Conservation (phyloP, 352 stramenopile species). For the Phytopythium oedochilum region DNA sequence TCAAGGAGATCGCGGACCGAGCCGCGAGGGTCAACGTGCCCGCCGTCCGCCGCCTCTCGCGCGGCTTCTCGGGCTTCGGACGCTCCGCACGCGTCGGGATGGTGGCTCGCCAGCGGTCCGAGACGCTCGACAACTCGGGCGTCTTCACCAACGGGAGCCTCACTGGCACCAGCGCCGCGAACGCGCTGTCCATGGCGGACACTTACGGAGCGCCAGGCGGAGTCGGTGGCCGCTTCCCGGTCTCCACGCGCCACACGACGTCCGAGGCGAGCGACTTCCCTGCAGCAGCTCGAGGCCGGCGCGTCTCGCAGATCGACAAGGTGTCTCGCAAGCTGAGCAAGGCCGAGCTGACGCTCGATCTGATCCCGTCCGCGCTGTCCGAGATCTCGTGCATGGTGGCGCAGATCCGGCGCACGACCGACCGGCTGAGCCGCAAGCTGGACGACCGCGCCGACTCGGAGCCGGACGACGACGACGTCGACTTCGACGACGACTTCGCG, state of each 20-base stretch:
- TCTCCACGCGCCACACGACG: not conserved
- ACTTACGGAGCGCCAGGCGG: not conserved
- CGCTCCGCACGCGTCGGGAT: not conserved
- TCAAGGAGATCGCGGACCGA: slow-evolving; percentile 78
- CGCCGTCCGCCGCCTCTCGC: slow-evolving; percentile 20
- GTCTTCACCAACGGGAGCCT: not conserved
- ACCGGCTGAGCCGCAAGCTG: slow-evolving; percentile 43
- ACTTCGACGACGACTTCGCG: slow-evolving; percentile 29
- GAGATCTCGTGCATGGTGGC: slow-evolving; percentile 70
- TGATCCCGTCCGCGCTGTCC: slow-evolving; percentile 49
- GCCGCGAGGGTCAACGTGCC: slow-evolving; percentile 20
- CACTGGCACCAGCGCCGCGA: not conserved
- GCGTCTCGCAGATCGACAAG: slow-evolving; percentile 30
- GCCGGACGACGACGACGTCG: slow-evolving; percentile 44
- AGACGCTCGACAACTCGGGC: not conserved
- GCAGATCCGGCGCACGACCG: slow-evolving; percentile 65
- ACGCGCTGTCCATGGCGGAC: slow-evolving; percentile 1
- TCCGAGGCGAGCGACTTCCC: not conserved
- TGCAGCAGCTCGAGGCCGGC: not conserved
- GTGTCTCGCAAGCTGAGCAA: slow-evolving; percentile 56
- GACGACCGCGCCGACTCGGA: slow-evolving; percentile 16
- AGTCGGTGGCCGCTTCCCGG: not conserved
- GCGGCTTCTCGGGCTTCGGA: slow-evolving; percentile 5
- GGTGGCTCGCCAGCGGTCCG: not conserved
- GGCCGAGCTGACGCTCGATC: slow-evolving; percentile 39